Evolutionary conservation across 495 filamentous ascomycete species (phyloP).

Genomic region (Hypoxylon trugodes): DNA sequence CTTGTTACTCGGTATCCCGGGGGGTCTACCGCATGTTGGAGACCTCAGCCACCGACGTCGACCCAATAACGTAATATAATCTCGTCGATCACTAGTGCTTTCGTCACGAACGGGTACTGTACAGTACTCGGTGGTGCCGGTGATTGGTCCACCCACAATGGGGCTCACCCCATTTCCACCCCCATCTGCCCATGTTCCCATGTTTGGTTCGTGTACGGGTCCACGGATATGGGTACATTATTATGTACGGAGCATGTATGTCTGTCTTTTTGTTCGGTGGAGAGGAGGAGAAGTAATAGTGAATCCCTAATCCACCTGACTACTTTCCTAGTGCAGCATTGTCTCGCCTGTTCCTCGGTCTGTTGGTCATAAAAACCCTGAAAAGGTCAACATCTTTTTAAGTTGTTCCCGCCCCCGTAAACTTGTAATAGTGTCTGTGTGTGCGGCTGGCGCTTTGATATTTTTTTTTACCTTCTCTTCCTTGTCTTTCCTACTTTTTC

Average conservation of each 20-base stretch:
- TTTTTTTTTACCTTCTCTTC: too few species aligned
- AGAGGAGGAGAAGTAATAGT: too few species aligned
- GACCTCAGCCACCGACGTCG: conserved; percentile 19
- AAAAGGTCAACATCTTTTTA: neutral
- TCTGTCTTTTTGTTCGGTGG: conserved; percentile 32
- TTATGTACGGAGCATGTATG: conserved; percentile 1
- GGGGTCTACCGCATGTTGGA: conserved; percentile 27
- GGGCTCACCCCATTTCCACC: conserved; percentile 29
- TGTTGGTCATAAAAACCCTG: conserved; percentile 22
- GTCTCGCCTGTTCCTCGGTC: conserved; percentile 8
- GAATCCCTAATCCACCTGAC: conserved; percentile 32
- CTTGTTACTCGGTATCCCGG: conserved; percentile 31
- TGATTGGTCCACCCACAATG: conserved; percentile 33
- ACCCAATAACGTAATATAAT: conserved; percentile 37
- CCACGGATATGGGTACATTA: too few species aligned
- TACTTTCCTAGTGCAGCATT: conserved; percentile 20
- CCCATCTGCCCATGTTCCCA: neutral
- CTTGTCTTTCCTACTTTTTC: too few species aligned
- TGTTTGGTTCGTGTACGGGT: conserved; percentile 25
- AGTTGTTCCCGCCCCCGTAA: too few species aligned
- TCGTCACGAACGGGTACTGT: conserved; percentile 32
- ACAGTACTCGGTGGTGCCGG: conserved; percentile 26
- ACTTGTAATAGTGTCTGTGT: conserved; percentile 15
- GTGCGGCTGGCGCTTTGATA: conserved; percentile 14
- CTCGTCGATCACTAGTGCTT: conserved; percentile 35